phyloP scores from a whole-genome alignment of 2,329 filamentous ascomycete species.

The Ophiocordyceps unilateralis region DNA sequence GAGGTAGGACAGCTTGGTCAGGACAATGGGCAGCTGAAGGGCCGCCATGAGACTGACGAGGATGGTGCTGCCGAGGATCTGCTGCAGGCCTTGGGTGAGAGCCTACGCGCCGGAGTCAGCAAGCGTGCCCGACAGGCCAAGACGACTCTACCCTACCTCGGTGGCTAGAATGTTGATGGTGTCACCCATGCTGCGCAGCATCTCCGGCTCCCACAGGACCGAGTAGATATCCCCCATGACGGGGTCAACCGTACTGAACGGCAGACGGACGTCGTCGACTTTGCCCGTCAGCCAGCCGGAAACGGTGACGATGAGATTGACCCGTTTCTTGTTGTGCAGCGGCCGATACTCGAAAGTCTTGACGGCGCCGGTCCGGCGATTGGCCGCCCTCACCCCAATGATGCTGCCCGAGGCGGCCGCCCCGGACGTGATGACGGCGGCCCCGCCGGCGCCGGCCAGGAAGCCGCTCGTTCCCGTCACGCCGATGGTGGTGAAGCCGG shows the following conservation, averaged over 20 bases:
- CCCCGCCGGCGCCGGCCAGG: slow-evolving; percentile 77
- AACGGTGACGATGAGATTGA: slow-evolving; percentile 88
- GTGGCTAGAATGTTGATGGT: slow-evolving; percentile 97
- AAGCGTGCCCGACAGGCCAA: not conserved
- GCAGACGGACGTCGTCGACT: slow-evolving; percentile 86
- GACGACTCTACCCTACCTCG: slow-evolving; percentile 44
- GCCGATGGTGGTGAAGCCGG: slow-evolving; percentile 88
- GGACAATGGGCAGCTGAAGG: slow-evolving; percentile 74
- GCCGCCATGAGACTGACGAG: slow-evolving; percentile 82
- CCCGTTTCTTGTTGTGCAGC: slow-evolving; percentile 91
- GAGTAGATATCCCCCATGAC: slow-evolving; percentile 98
- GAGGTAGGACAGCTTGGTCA: slow-evolving; percentile 87
- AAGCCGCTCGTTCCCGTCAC: slow-evolving; percentile 80
- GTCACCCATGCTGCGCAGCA: slow-evolving; percentile 94
- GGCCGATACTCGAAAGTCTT: slow-evolving; percentile 95
- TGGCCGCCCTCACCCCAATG: slow-evolving; percentile 73
- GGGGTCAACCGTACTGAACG: slow-evolving; percentile 90
- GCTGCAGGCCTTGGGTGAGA: slow-evolving; percentile 87
- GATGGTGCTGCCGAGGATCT: slow-evolving; percentile 81
- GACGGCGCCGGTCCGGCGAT: slow-evolving; percentile 75
- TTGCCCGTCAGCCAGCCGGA: slow-evolving; percentile 98
- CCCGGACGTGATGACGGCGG: slow-evolving; percentile 81
- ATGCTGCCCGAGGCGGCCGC: slow-evolving; percentile 74
- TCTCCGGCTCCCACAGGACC: slow-evolving; percentile 92
- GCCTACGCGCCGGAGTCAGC: slow-evolving; percentile 34